Evolutionary conservation across 78 protist species (phyloP), one percentile per base, ranked within the genome.

Genomic region (Dictyostelium intermedium): DNA sequence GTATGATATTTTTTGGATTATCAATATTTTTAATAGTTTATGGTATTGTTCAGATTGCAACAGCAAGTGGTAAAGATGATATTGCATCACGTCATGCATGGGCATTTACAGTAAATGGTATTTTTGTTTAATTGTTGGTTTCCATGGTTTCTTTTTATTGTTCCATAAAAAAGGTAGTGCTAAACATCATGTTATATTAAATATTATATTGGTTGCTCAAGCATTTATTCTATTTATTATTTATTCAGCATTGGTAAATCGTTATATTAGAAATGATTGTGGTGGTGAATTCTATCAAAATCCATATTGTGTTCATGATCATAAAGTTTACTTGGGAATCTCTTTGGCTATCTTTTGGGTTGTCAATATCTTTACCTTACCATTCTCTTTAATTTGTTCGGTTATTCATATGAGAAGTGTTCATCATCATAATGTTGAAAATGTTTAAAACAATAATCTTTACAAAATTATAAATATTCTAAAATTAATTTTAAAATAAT

Each of bases 21-120:
- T 74, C 84, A 32, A 27, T 85, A 27, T 34, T 85, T 13, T n/a
- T 85, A 3, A n/a, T 85, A 2, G 53, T 30, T 10, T 76, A 74
- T 80, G 94, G 94, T 43, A 34, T 89, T 11, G 34, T 60, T 10
- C 94, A 89, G 70, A 80, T 89, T 80, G 86, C 74, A 32, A 37
- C 73, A 16, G 74, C 82, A 16, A 32, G 63, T 61, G 94, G 78
- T 9, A 30, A 66, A 20, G 53, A 89, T 56, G 76, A 35, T 34
- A 61, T 87, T 7, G 27, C 23, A 13, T 23, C 83, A 10, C 20
- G 83, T n/a, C 86, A 89, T 80, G 20, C 87, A 47, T 89, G 94
- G 94, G 94, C 87, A 53, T 80, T 53, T 69, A 14, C 56, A 14
- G 87, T 81, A 16, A 78, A 89, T 89, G 94, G 94, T 81, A 35